Base-by-base conservation (phyloP, 1,284 basidiomycete genomes). In the Irpex sp. region DNA sequence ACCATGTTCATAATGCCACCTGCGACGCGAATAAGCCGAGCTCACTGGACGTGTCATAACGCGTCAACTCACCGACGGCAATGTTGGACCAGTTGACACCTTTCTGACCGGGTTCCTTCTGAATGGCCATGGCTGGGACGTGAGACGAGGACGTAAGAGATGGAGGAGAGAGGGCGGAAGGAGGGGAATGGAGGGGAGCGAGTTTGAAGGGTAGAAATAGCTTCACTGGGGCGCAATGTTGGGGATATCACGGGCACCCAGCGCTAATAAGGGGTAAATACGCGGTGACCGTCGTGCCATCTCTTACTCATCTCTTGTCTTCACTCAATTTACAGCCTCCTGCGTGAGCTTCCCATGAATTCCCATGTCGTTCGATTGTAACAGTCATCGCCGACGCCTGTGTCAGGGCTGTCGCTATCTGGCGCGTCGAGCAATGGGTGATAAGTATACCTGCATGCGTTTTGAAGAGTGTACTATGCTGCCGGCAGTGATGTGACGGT, bases 1-100 rank as follows among this genome's bases (percentile, higher is more conserved):
- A 94, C 93, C 92, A 97, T 92, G 82, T 97, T 95, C 94, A 97
- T 97, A 72, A 95, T 95, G 69, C 82, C 94, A 79, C 95, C 95
- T 96, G 70, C 62, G 64, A 19, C 4, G 5, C 15, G 61, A 63
- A 67, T 60, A 68, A 66, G 58, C 57, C 61, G 65, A 63, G 65
- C 61, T 54, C 51, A 67, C 67, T 60, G 67, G 70, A n/a, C 68
- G 68, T 67, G 69, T 61, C 37, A 31, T 53, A 53, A 80, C 79
- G 77, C 53, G 53, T 36, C 53, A 17, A 55, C 53, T 15, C 76
- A 92, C 96, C 96, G 77, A 99, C 94, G 68, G 96, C 97, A 79
- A 98, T 98, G 83, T 99, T 99, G 72, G 94, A 96, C 95, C 95
- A 99, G 79, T 87, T 96, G 73, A 98, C 87, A 72, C 95, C 95